Percentiles rank a stretch among this genome's conserved stretches.
Conservation (phyloP, 441 rosid species). For the Biscutella auriculata region DNA sequence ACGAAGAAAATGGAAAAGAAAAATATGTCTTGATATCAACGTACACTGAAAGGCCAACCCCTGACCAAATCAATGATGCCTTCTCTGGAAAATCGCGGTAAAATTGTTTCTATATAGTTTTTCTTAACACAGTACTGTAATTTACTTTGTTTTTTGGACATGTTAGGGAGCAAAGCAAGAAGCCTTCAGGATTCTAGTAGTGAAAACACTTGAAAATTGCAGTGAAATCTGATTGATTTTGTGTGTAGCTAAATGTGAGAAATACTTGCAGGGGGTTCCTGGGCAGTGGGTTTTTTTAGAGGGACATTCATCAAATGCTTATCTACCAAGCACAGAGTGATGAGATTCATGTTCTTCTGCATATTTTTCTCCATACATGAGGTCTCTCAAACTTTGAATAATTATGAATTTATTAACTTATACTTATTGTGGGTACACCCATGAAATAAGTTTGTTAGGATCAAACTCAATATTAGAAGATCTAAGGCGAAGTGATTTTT, state of each 20-base stretch:
- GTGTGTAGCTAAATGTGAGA: neutral
- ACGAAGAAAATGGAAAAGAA: conserved; percentile 44
- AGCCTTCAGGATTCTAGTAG: conserved; percentile 71
- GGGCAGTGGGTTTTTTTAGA: conserved; percentile 31
- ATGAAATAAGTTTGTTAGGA: too few species aligned
- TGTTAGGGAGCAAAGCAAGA: conserved; percentile 59
- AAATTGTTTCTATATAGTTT: neutral
- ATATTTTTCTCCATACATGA: neutral
- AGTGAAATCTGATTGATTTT: too few species aligned
- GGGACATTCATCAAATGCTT: neutral
- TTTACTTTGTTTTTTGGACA: neutral
- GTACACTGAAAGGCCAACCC: conserved; percentile 47
- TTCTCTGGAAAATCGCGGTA: conserved; percentile 65
- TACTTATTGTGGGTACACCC: too few species aligned
- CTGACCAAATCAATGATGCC: conserved; percentile 65
- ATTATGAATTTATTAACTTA: neutral
- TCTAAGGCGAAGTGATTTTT: too few species aligned
- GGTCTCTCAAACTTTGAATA: neutral
- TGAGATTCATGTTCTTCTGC: neutral
- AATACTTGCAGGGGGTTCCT: conserved; percentile 52
- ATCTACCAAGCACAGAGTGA: neutral
- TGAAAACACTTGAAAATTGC: neutral
- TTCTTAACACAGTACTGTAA: neutral
- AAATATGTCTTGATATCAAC: conserved; percentile 51
- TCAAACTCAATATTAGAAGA: too few species aligned